Base-by-base conservation (phyloP, 441 rosid genomes). In the Erodium trifolium region DNA sequence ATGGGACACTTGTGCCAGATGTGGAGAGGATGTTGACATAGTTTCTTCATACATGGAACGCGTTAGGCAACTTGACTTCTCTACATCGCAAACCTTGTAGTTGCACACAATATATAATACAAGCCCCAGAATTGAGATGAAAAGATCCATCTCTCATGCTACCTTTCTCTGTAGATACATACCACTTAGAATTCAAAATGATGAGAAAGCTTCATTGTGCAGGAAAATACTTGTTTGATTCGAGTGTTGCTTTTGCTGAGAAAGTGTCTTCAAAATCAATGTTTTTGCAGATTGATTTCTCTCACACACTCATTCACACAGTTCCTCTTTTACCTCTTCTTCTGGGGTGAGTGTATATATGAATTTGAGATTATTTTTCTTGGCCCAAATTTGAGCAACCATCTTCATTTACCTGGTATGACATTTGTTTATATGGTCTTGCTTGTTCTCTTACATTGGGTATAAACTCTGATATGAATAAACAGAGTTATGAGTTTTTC, bases 21-120 rank as follows among this genome's bases (percentile, higher is more conserved):
- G 53, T 47, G n/a, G 53, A 47, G 53, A 47, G 53, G 53, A n/a
- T 47, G 53, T 47, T 47, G 53, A 47, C 53, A 47, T 47, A 47
- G 14, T 47, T 47, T 12, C 53, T 13, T 47, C 53, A 47, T 47
- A 12, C 14, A 47, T 47, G 14, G 53, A 47, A 47, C 53, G 10
- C 10, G 53, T 47, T 47, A 47, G 5, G 3, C 16, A 47, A 47
- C 53, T 47, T 47, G 53, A 45, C 51, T 45, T 10, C 51, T 45
- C n/a, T 45, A 14, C n/a, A 13, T 45, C 12, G 51, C 14, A 10
- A 10, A 11, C 51, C 51, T 47, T 47, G 53, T 10, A 11, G 53
- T 12, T 10, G 53, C 53, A 47, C 4, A 31, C 34, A 31, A 31
- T 43, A 9, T 47, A 47, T 47, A 12, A 47, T 47, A 47, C 0